These are phyloP conservation scores for Fagopyrum esculentum DNA, from an alignment of 148 eudicot species.

Conservation along the genomic window DNA sequence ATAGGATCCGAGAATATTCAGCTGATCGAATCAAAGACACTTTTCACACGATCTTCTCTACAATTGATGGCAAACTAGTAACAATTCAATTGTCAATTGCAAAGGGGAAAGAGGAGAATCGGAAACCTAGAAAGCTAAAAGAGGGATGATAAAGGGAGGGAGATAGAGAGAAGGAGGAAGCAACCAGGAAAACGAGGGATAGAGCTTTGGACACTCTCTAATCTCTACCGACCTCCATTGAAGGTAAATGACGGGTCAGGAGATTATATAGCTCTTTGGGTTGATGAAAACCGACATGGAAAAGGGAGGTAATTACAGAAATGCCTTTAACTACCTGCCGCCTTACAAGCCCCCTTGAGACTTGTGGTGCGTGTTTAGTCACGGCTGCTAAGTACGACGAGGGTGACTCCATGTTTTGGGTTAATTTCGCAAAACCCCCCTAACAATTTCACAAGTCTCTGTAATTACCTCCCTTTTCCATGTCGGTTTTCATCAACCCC, in stretches of 20 bases:
- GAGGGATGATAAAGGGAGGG: conserved; percentile 7
- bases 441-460: background rate
- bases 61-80: background rate
- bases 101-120: background rate
- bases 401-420: background rate
- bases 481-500: conserved; percentile 6
- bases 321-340: conserved; percentile 8
- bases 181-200: conserved; percentile 14
- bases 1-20: conserved; percentile 1
- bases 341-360: background rate
- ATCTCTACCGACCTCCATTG: conserved; percentile 6
- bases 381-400: background rate
- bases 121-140: conserved; percentile 8
- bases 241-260: background rate
- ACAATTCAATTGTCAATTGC: background rate
- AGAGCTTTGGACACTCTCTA: conserved; percentile 11
- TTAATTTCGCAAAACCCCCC: too few species aligned
- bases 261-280: background rate
- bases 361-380: background rate
- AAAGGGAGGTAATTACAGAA: background rate
- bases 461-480: conserved; percentile 3
- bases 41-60: conserved; percentile 4
- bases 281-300: conserved; percentile 9
- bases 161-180: conserved; percentile 2
- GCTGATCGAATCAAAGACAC: conserved; percentile 9